Conservation (phyloP, 1,284 basidiomycete species). For the Cystobasidium sp. region DNA sequence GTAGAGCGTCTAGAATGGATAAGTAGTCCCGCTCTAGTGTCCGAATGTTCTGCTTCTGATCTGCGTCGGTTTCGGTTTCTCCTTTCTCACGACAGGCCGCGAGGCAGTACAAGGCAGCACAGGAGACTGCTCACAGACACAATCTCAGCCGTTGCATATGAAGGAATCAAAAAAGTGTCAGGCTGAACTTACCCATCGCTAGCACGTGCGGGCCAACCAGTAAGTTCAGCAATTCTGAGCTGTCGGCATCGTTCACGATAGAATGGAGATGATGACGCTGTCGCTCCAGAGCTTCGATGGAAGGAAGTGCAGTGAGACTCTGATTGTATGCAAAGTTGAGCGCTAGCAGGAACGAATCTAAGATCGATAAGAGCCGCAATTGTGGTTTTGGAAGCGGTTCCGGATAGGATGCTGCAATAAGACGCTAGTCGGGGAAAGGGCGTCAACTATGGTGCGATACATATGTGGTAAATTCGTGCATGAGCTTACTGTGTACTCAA, state of each 20-base stretch:
- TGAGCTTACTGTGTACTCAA: slow-evolving; percentile 30
- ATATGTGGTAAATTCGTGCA: not conserved
- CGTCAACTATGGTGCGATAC: not conserved
- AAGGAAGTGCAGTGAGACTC: not conserved
- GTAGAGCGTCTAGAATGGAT: slow-evolving; percentile 26
- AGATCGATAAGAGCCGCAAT: slow-evolving; percentile 8
- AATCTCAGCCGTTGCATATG: not conserved
- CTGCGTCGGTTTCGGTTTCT: not conserved
- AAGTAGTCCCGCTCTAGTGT: slow-evolving; percentile 34
- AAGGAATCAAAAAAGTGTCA: not conserved
- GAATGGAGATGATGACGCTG: slow-evolving; percentile 36
- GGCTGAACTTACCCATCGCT: slow-evolving; percentile 27
- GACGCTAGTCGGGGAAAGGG: not conserved
- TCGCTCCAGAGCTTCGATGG: slow-evolving; percentile 18
- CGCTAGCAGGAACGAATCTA: slow-evolving; percentile 28
- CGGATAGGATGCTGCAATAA: not conserved
- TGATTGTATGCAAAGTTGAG: slow-evolving; percentile 41
- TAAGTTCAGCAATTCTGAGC: slow-evolving; percentile 10
- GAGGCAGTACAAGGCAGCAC: slow-evolving; percentile 26
- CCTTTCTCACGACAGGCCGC: slow-evolving; percentile 16
- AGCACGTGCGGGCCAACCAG: slow-evolving; percentile 28
- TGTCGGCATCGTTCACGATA: slow-evolving; percentile 31
- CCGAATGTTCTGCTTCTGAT: slow-evolving; percentile 12
- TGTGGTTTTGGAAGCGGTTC: slow-evolving; percentile 22
- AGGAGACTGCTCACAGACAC: slow-evolving; percentile 1